Conservation (phyloP, 495 filamentous ascomycete species). For the Penicillium silybi region DNA sequence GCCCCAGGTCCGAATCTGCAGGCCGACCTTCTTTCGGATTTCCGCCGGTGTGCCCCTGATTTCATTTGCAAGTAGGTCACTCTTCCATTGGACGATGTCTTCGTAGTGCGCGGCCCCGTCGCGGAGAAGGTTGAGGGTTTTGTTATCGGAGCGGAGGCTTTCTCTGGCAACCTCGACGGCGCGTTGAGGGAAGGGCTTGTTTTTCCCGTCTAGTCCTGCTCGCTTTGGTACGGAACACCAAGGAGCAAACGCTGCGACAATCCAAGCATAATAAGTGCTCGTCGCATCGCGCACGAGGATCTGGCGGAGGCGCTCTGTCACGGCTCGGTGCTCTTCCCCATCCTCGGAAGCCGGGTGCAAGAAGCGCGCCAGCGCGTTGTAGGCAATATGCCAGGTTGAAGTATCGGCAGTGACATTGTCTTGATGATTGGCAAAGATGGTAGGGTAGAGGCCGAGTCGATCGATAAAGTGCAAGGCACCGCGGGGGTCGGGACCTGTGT, state of each 20-base stretch:
- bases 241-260: constrained; percentile 68
- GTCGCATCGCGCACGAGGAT: constrained; percentile 56
- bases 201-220: constrained; percentile 34
- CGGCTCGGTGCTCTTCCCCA: constrained; percentile 3
- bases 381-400: constrained; percentile 38
- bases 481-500: constrained; percentile 62
- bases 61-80: constrained; percentile 28
- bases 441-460: constrained; percentile 67
- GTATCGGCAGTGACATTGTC: constrained; percentile 45
- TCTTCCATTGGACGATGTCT: constrained; percentile 59
- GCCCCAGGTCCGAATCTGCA: constrained; percentile 75
- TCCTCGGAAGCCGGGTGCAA: constrained; percentile 16
- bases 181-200: constrained; percentile 46
- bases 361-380: constrained; percentile 33
- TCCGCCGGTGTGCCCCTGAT: constrained; percentile 34
- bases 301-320: constrained; percentile 30
- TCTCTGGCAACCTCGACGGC: constrained; percentile 62
- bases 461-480: constrained; percentile 69
- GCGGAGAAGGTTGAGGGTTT: constrained; percentile 59
- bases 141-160: constrained; percentile 76
- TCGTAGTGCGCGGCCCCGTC: constrained; percentile 55
- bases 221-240: constrained; percentile 60
- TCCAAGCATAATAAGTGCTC: constrained; percentile 68
- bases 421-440: constrained; percentile 63
- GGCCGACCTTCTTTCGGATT: constrained; percentile 57